Conservation (phyloP, 139 green algal genomes). For the Ettlia oleoabundans region DNA sequence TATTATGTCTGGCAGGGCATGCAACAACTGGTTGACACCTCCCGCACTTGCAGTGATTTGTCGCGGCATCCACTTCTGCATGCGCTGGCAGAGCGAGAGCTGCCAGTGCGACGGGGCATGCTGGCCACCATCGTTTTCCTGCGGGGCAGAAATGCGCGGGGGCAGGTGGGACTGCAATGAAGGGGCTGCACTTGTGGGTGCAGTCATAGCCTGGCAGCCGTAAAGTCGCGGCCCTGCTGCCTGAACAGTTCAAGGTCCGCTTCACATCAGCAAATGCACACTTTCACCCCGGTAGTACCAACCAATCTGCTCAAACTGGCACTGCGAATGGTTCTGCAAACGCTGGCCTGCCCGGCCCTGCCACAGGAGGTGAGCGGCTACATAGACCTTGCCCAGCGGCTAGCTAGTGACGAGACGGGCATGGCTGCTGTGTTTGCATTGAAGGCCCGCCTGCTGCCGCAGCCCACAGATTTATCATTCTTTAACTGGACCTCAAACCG, state of each 20-base stretch:
- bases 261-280: no score
- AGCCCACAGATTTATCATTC: conserved; percentile 84
- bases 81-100: conserved; percentile 77
- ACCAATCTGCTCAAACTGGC: background rate
- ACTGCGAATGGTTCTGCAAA: background rate
- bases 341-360: background rate
- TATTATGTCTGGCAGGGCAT: no score
- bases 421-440: conserved; percentile 84
- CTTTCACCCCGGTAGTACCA: no score
- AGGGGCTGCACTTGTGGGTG: background rate
- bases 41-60: conserved; percentile 59
- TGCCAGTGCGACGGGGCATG: conserved; percentile 86
- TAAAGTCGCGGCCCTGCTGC: no score
- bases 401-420: conserved; percentile 57
- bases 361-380: conserved; percentile 84
- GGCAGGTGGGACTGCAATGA: conserved; percentile 53
- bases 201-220: background rate
- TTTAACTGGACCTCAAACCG: conserved; percentile 95
- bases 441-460: conserved; percentile 79
- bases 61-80: conserved; percentile 76
- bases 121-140: conserved; percentile 94
- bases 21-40: no score
- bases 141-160: conserved; percentile 78
- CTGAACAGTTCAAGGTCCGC: background rate
- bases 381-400: conserved; percentile 86